Base-by-base conservation (phyloP, 306 rosid genomes). In the Inga oerstediana region DNA sequence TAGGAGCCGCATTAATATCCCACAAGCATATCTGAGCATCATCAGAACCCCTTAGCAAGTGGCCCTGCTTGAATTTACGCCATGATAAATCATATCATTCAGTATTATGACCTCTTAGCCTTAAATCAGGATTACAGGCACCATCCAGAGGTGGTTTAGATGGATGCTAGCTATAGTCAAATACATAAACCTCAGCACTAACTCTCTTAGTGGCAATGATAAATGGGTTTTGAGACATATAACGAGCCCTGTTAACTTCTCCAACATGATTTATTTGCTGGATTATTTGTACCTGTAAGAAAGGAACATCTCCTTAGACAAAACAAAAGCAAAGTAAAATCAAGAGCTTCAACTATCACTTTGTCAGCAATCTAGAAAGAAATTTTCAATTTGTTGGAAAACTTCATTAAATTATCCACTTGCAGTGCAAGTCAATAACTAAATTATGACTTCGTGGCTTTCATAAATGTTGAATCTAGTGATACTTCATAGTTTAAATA, bases 21-120 rank as follows among this genome's bases (percentile, higher is more conserved):
- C 99, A 97, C 85, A 97, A 82, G 85, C 99, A 97, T 85, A 97
- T 97, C 84, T 97, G 98, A 64, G 99, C 98, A 91, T 97, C 98
- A 83, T 94, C 98, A 76, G 99, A 97, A 59, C 99, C 99, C 74
- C 99, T 94, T 67, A 97, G 86, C 76, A 97, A 87, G 90, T 92
- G 97, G 10, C 99, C 98, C 85, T 89, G 83, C 87, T 97, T 97
- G 85, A 97, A 97, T 82, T 86, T 94, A 82, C 97, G 94, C 99
- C 99, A 97, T 1, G 98, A 94, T 71, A 97, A 87, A 48, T 98
- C 99, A 88, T 97, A 97, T 2, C 99, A 98, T 88, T 97, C 98
- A 17, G 97, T 94, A 81, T 83, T 94, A 84, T 97, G 99, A 34
- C 99, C 99, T 75, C 97, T 86, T 59, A 97, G 80, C 83, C 97